Evolutionary conservation across 2,329 filamentous ascomycete species (phyloP).

Genomic region (Phaeophleospora eucalypticola): DNA sequence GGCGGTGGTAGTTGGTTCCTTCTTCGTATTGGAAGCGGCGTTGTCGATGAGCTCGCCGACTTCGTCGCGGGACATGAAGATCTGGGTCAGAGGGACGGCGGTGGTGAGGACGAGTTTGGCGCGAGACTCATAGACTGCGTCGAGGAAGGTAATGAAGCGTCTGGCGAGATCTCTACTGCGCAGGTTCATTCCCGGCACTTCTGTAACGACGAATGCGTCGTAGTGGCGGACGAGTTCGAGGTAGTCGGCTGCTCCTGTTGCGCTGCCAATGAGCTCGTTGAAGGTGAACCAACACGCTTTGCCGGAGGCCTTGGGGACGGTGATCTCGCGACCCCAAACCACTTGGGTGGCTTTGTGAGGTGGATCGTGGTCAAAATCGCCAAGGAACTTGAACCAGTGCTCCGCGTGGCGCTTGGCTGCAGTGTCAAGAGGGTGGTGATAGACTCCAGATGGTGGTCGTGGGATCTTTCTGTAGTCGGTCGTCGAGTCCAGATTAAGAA

Average conservation of each 20-base stretch:
- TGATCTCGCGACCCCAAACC: constrained; percentile 90
- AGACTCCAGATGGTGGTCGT: constrained; percentile 86
- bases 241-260: constrained; percentile 92
- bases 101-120: constrained; percentile 95
- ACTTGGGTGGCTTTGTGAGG: constrained; percentile 74
- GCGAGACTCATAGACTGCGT: constrained; percentile 87
- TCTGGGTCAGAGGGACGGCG: constrained; percentile 74
- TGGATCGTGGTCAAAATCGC: constrained; percentile 70
- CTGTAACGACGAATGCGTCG: constrained; percentile 86
- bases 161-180: constrained; percentile 81
- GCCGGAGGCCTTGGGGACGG: constrained; percentile 82
- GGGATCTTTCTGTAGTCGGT: constrained; percentile 98
- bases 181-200: constrained; percentile 67
- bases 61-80: constrained; percentile 57
- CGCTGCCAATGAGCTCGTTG: constrained; percentile 80
- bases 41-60: constrained; percentile 44
- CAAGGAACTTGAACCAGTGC: constrained; percentile 93
- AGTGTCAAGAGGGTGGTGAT: constrained; percentile 79
- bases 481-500: constrained; percentile 90
- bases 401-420: constrained; percentile 77
- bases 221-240: constrained; percentile 86
- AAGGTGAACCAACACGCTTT: constrained; percentile 89
- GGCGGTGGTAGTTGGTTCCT: background rate
- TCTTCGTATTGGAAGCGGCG: constrained; percentile 10
- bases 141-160: constrained; percentile 95